A percentile compares a stretch with the other conserved stretches of the same genome.
phyloP scores from a whole-genome alignment of 345 rosid species.

The Aurinia saxatilis region DNA sequence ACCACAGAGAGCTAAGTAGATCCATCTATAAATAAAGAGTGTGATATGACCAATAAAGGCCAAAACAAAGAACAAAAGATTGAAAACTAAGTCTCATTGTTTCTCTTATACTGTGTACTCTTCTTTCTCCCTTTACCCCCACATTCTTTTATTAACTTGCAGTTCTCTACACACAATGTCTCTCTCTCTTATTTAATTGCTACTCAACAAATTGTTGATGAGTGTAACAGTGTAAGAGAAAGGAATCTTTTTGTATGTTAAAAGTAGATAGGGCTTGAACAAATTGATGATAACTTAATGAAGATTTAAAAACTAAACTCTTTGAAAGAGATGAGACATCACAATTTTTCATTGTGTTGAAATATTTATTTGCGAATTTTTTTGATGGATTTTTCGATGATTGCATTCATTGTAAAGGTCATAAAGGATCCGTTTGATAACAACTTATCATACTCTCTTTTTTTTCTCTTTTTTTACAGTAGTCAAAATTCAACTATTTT shows the following conservation, averaged over 20 bases:
- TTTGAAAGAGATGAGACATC: constrained; percentile 26
- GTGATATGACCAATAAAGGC: constrained; percentile 25
- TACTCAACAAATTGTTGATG: constrained; percentile 15
- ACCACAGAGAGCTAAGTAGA: constrained; percentile 29
- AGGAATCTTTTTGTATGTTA: constrained; percentile 27
- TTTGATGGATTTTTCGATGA: constrained; percentile 12
- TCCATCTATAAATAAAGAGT: constrained; percentile 20
- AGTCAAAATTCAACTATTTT: constrained; percentile 6
- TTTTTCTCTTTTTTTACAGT: not conserved
- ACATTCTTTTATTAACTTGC: constrained; percentile 29
- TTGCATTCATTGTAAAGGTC: constrained; percentile 27
- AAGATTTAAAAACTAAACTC: constrained; percentile 24
- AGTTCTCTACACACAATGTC: constrained; percentile 21
- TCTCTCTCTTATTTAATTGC: constrained; percentile 21
- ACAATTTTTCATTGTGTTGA: not conserved
- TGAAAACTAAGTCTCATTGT: constrained; percentile 35
- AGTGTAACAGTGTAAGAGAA: constrained; percentile 11
- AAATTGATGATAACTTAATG: constrained; percentile 28
- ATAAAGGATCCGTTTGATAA: constrained; percentile 27
- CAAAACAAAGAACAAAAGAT: constrained; percentile 24
- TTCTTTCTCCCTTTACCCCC: constrained; percentile 21
- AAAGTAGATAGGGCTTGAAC: constrained; percentile 26
- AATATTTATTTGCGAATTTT: not conserved
- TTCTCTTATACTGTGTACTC: constrained; percentile 31
- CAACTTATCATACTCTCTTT: constrained; percentile 16